Evolutionary conservation across 2,329 filamentous ascomycete genomes (phyloP).

Genomic region (Eutypa lata): DNA sequence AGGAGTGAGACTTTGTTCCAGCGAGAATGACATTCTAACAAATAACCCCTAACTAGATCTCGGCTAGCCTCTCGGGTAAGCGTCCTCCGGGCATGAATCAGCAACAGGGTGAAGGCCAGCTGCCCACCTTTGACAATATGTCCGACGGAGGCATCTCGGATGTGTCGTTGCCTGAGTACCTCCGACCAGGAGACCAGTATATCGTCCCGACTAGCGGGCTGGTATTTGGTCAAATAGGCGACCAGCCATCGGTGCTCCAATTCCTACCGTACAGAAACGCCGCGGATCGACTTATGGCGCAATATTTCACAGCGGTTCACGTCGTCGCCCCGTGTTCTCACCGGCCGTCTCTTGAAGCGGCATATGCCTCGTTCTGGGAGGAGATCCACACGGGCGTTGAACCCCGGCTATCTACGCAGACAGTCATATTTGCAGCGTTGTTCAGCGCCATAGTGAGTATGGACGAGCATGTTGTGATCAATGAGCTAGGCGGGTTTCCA

Average conservation of each 20-base stretch:
- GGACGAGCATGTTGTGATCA: conserved; percentile 48
- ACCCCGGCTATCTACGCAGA: conserved; percentile 62
- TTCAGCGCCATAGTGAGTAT: conserved; percentile 69
- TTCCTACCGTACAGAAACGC: conserved; percentile 57
- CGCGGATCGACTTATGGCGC: conserved; percentile 60
- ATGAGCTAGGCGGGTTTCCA: conserved; percentile 50
- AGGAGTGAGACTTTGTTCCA: neutral
- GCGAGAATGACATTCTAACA: conserved; percentile 5
- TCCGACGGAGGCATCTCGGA: conserved; percentile 20
- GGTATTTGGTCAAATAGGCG: conserved; percentile 55
- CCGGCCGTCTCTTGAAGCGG: conserved; percentile 61
- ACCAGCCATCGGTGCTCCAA: conserved; percentile 51
- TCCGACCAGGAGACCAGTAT: conserved; percentile 63
- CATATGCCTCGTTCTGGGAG: conserved; percentile 65
- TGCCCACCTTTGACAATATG: conserved; percentile 18
- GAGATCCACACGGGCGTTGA: conserved; percentile 57
- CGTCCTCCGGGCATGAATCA: conserved; percentile 15
- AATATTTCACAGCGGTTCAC: conserved; percentile 68
- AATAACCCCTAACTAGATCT: conserved; percentile 24
- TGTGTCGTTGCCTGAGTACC: conserved; percentile 45
- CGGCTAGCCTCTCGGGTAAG: conserved; percentile 29
- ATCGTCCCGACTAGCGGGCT: conserved; percentile 66
- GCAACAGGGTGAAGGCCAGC: conserved; percentile 15
- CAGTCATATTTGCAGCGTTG: conserved; percentile 66
- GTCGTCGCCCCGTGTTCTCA: conserved; percentile 67